phyloP scores from a whole-genome alignment of 2,329 filamentous ascomycete genomes.

The Davidsoniella virescens region DNA sequence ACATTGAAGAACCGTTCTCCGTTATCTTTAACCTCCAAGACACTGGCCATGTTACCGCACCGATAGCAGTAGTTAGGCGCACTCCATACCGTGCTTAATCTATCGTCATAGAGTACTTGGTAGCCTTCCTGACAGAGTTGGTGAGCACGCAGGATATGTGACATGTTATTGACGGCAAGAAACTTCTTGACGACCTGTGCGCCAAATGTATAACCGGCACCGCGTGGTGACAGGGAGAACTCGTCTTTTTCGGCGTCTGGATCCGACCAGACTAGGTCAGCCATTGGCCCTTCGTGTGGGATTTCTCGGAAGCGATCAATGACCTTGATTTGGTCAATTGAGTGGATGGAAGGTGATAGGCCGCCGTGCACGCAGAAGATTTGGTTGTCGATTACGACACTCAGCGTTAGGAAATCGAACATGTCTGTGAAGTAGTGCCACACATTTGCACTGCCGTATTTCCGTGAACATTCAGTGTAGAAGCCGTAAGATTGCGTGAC shows the following conservation, averaged over 20 bases:
- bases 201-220: slow-evolving; percentile 93
- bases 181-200: slow-evolving; percentile 98
- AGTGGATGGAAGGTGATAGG: slow-evolving; percentile 80
- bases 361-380: slow-evolving; percentile 98
- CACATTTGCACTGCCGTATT: slow-evolving; percentile 96
- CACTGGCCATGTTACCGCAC: slow-evolving; percentile 93
- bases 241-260: slow-evolving; percentile 95
- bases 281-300: slow-evolving; percentile 96
- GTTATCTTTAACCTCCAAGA: slow-evolving; percentile 85
- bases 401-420: slow-evolving; percentile 96
- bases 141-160: slow-evolving; percentile 91
- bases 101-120: slow-evolving; percentile 90
- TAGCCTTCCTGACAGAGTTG: slow-evolving; percentile 97
- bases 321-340: slow-evolving; percentile 98
- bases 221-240: slow-evolving; percentile 83
- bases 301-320: slow-evolving; percentile 98
- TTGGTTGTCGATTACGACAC: slow-evolving; percentile 95
- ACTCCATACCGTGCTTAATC: slow-evolving; percentile 92
- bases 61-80: slow-evolving; percentile 92
- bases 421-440: slow-evolving; percentile 99
- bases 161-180: slow-evolving; percentile 92
- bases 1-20: slow-evolving; percentile 95
- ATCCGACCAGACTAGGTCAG: slow-evolving; percentile 97
- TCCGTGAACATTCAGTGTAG: slow-evolving; percentile 93
- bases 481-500: slow-evolving; percentile 98